Percentiles rank a stretch among this genome's conserved stretches.
These are phyloP conservation scores for Russula emetica DNA, from an alignment of 768 basidiomycete species.

Conservation along the genomic window DNA sequence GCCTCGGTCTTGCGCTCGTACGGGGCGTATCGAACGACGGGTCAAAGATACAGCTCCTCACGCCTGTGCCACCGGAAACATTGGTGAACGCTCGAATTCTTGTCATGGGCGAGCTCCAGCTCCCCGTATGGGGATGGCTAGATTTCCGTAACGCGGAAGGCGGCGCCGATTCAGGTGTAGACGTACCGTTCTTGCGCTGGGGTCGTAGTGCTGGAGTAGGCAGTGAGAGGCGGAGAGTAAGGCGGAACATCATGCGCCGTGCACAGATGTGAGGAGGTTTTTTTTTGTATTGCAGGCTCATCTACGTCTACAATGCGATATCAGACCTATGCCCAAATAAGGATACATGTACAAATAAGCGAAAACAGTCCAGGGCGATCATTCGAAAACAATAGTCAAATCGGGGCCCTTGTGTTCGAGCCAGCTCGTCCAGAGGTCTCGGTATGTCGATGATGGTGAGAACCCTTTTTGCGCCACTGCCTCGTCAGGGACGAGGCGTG, in stretches of 20 bases:
- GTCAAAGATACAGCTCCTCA: conserved; percentile 65
- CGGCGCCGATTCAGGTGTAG: conserved; percentile 50
- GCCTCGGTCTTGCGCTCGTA: conserved; percentile 74
- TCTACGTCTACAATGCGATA: neutral
- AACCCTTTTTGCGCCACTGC: conserved; percentile 33
- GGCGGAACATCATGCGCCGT: conserved; percentile 84
- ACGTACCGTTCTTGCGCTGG: conserved; percentile 77
- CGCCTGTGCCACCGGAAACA: conserved; percentile 56
- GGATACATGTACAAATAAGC: conserved; percentile 8
- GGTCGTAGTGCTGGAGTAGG: conserved; percentile 68
- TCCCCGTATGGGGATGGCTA: conserved; percentile 84
- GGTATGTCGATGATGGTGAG: conserved; percentile 33
- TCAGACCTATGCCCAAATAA: conserved; percentile 2
- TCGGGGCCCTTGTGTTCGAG: conserved; percentile 36
- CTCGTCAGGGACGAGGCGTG: conserved; percentile 39
- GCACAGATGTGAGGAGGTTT: conserved; percentile 53
- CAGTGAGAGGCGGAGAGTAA: conserved; percentile 62
- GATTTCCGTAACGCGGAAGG: conserved; percentile 52
- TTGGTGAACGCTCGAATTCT: conserved; percentile 48
- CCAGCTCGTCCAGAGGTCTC: conserved; percentile 41
- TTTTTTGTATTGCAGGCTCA: neutral
- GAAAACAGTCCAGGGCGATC: neutral
- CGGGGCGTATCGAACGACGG: conserved; percentile 39
- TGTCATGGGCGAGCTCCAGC: conserved; percentile 84
- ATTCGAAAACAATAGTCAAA: conserved; percentile 37